Base-by-base conservation (phyloP, 305 asterid genomes). In the Lippia alba region DNA sequence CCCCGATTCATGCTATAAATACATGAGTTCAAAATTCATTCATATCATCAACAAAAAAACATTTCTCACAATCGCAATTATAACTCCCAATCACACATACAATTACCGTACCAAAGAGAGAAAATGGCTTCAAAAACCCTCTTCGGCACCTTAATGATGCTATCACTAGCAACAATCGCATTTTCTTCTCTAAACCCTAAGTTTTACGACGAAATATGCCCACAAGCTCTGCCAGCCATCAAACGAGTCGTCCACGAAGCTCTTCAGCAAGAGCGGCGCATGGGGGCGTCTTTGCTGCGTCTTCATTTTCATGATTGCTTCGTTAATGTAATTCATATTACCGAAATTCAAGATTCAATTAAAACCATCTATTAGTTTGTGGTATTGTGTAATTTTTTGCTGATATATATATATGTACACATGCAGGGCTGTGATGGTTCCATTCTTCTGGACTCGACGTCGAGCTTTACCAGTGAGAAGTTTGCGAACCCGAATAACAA, bases 241-340 rank as follows among this genome's bases (percentile, higher is more conserved):
- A 75, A 57, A 56, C 66, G 32, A 0, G 80, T 57, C 2, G 88
- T 87, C 12, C 36, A 50, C 12, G 69, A 67, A 19, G 89, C 88
- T 2, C 78, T 87, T 40, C 64, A 34, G 3, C 66, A 76, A 24
- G 88, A 89, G 45, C 78, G 41, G 24, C 93, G 96, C 71, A 87
- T 87, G 88, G 96, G 88, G 3, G 93, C 93, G n/a, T 87, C 91
- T 0, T 69, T 89, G 64, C 81, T 89, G 7, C 96, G 96, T 33
- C 89, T 89, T 15, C 92, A 84, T 69, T 89, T 89, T 4, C 93
- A 89, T 1, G 93, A 86, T 36, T 89, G 93, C 76, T 89, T 85
- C 4, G 91, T 87, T 18, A 82, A 85, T 51, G 92, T 79, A 84
- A 14, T 82, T 8, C 5, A 5, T 14, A n/a, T 4, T n/a, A 1